Percentiles rank a stretch among this genome's conserved stretches.
phyloP scores from a whole-genome alignment of 345 rosid genomes.

The Psidium friedrichsthalianum region DNA sequence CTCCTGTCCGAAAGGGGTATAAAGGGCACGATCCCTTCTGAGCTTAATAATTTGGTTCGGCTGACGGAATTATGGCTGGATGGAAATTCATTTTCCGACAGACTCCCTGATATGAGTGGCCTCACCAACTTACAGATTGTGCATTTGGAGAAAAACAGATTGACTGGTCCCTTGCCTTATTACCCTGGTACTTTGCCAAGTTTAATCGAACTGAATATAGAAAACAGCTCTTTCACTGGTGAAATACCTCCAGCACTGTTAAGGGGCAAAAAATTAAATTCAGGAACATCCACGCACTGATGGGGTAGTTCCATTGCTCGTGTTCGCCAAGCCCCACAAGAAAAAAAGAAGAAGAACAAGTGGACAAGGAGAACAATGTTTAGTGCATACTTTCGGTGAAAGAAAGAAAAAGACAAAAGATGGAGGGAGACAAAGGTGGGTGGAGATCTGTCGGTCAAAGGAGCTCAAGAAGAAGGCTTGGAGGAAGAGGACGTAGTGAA shows the following conservation, averaged over 20 bases:
- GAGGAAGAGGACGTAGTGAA: too few species aligned
- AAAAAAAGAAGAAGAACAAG: too few species aligned
- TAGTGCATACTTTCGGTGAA: too few species aligned
- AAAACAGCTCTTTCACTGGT: conserved; percentile 76
- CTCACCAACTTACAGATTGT: conserved; percentile 59
- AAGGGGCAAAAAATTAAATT: conserved; percentile 51
- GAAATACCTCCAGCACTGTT: conserved; percentile 49
- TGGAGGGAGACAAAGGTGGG: too few species aligned
- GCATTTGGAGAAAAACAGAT: conserved; percentile 89
- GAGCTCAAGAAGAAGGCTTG: too few species aligned
- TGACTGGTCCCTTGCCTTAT: conserved; percentile 68
- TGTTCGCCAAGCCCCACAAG: too few species aligned
- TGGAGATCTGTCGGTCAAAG: too few species aligned
- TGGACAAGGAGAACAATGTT: too few species aligned
- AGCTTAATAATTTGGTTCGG: conserved; percentile 50
- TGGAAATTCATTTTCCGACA: conserved; percentile 54
- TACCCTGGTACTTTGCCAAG: conserved; percentile 53
- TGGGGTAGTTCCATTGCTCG: too few species aligned
- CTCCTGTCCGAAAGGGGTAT: conserved; percentile 52
- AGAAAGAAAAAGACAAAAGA: too few species aligned
- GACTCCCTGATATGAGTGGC: conserved; percentile 69
- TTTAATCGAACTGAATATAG: conserved; percentile 69
- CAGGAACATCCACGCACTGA: too few species aligned
- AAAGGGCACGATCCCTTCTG: conserved; percentile 56
- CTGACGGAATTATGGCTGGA: conserved; percentile 83